These are phyloP conservation scores for Saccharomyces hybrid DNA, from an alignment of 1,139 yeast species.

Conservation along the genomic window DNA sequence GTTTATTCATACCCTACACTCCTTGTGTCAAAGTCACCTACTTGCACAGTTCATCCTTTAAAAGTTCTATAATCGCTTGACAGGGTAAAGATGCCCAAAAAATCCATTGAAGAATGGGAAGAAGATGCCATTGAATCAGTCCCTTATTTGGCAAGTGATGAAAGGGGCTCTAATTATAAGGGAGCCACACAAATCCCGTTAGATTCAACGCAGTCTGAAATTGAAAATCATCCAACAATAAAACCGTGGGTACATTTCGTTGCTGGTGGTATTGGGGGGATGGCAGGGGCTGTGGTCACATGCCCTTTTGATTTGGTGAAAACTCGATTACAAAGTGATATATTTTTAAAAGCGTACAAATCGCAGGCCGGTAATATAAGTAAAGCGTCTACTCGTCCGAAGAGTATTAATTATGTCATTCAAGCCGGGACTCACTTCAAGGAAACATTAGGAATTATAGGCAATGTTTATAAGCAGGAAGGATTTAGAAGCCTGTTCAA, in stretches of 20 bases:
- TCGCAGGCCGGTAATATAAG: constrained; percentile 14
- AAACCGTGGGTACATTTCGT: constrained; percentile 93
- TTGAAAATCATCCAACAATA: constrained; percentile 31
- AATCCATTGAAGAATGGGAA: constrained; percentile 32
- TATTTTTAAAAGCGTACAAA: constrained; percentile 32
- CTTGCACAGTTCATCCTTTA: neutral
- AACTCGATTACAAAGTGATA: constrained; percentile 89
- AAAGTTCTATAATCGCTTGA: neutral
- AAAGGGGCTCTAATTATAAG: constrained; percentile 36
- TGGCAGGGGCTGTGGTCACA: constrained; percentile 92
- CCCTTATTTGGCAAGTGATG: constrained; percentile 63
- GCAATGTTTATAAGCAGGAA: constrained; percentile 62
- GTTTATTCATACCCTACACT: neutral
- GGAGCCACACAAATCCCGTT: constrained; percentile 16
- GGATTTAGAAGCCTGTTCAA: constrained; percentile 83
- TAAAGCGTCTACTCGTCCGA: constrained; percentile 5
- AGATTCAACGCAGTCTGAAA: constrained; percentile 6
- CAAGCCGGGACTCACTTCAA: constrained; percentile 62
- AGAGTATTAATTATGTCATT: constrained; percentile 27
- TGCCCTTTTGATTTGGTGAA: constrained; percentile 96
- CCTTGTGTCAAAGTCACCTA: neutral
- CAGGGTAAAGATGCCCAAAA: constrained; percentile 21
- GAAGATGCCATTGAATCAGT: constrained; percentile 51
- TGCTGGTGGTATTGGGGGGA: constrained; percentile 99
- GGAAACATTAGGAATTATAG: constrained; percentile 72